These are phyloP conservation scores for Nothomitra cinnamomea DNA, from an alignment of 2,329 filamentous ascomycete genomes.

Conservation along the genomic window DNA sequence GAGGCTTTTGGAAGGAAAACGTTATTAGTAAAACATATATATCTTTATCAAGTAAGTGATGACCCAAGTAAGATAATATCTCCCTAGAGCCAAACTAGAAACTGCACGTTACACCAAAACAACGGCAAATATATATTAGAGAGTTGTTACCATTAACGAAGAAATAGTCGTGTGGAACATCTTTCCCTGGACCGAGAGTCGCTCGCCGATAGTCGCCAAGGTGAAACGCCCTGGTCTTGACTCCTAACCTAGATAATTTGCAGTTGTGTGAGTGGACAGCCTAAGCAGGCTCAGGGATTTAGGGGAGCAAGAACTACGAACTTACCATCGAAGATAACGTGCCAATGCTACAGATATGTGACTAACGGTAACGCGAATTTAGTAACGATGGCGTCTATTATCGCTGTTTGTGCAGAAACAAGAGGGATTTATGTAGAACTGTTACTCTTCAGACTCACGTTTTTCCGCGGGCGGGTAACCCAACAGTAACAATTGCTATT, in stretches of 20 bases:
- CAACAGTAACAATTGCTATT: slow-evolving; percentile 94
- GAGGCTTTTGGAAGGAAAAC: slow-evolving; percentile 36
- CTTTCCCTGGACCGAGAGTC: slow-evolving; percentile 64
- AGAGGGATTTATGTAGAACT: background rate
- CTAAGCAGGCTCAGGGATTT: background rate
- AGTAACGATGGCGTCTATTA: background rate
- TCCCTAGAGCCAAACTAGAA: too few relatives aligned
- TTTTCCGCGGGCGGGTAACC: slow-evolving; percentile 85
- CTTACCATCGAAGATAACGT: slow-evolving; percentile 76
- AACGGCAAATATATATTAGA: background rate
- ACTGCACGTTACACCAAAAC: background rate
- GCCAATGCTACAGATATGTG: slow-evolving; percentile 93
- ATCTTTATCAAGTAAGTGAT: background rate
- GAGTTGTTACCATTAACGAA: slow-evolving; percentile 54
- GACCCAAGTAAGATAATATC: background rate
- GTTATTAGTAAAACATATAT: background rate
- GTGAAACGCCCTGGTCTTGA: slow-evolving; percentile 96
- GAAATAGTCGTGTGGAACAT: slow-evolving; percentile 94
- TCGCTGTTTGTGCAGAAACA: background rate
- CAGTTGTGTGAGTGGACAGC: slow-evolving; percentile 7
- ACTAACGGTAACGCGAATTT: slow-evolving; percentile 24
- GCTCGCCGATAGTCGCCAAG: slow-evolving; percentile 90
- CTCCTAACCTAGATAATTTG: slow-evolving; percentile 54
- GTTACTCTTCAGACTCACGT: slow-evolving; percentile 40
- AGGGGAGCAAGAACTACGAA: slow-evolving; percentile 5